Evolutionary conservation across 495 filamentous ascomycete genomes (phyloP), one percentile per base, ranked within the genome.

Genomic region (Xylona heveae): DNA sequence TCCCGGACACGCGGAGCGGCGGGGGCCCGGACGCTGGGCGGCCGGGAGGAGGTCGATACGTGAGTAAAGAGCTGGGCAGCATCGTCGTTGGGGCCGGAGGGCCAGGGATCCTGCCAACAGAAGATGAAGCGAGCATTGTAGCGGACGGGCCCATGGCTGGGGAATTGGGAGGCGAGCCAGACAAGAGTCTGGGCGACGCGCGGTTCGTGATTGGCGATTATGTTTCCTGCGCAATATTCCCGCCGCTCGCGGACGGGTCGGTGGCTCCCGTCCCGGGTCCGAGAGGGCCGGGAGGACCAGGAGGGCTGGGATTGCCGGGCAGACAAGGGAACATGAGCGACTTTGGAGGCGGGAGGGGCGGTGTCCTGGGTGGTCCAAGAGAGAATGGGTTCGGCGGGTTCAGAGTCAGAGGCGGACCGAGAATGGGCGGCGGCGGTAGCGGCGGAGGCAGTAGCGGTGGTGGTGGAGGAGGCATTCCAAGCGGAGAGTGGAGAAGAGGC

Each of bases 191-290:
- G 24, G 53, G 55, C 28, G 80, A 90, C 26, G 68, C 64, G 21
- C 59, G 68, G 17, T 92, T 93, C 42, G 73, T 94, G 19, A 71
- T 84, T 37, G 88, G 85, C 0, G 85, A 93, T 53, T 93, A 73
- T 46, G 62, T 95, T 15, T 69, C 70, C 35, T 80, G 75, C 46
- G 76, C 79, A 2, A 71, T 95, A 28, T 51, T 82, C 15, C 71
- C 76, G 26, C 80, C 85, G 10, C 50, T 71, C 45, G 54, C 62
- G 26, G 74, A 83, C 44, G 82, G 81, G 0, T 62, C 62, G n/a
- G 71, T 91, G 14, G 69, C 68, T 32, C 65, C 74, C 28, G 28
- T 30, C 4, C 12, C 12, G 28, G 15, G 10, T 30, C 28, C 21
- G 43, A 46, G 21, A 45, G 39, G 28, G 42, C 37, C 4, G 32